These are phyloP conservation scores for Suillus spraguei DNA, from an alignment of 768 basidiomycete genomes.

Conservation along the genomic window DNA sequence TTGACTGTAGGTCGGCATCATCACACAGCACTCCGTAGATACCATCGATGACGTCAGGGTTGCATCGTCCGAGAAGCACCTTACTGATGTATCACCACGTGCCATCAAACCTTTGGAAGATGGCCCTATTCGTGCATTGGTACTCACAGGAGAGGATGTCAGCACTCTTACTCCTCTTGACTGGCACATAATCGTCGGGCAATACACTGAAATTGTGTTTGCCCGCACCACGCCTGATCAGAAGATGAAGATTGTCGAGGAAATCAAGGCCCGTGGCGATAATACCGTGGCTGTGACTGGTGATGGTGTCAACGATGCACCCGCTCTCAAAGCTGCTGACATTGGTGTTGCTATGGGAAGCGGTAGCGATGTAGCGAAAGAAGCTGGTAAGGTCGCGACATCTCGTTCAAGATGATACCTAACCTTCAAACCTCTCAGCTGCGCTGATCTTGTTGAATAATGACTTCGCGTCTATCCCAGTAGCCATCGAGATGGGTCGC, in stretches of 20 bases:
- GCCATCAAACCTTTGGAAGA: constrained; percentile 39
- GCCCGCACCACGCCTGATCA: constrained; percentile 58
- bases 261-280: constrained; percentile 48
- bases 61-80: too few species aligned
- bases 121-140: constrained; percentile 40
- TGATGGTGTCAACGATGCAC: constrained; percentile 58
- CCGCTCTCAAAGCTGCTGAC: constrained; percentile 53
- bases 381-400: constrained; percentile 38
- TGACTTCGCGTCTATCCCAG: constrained; percentile 59
- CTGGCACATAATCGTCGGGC: constrained; percentile 41
- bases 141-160: constrained; percentile 48
- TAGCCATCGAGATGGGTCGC: constrained; percentile 61
- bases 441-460: constrained; percentile 57
- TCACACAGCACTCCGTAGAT: constrained; percentile 42
- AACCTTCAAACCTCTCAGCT: constrained; percentile 24
- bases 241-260: constrained; percentile 60
- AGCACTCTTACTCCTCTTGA: constrained; percentile 35
- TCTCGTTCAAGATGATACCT: not conserved
- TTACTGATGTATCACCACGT: too few species aligned
- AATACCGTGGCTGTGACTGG: constrained; percentile 56
- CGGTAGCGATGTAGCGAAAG: constrained; percentile 53
- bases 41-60: constrained; percentile 33
- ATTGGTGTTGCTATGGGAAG: constrained; percentile 59
- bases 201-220: constrained; percentile 49
- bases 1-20: constrained; percentile 40